phyloP scores from a whole-genome alignment of 495 filamentous ascomycete species.

The Parachaetomium inaequale region DNA sequence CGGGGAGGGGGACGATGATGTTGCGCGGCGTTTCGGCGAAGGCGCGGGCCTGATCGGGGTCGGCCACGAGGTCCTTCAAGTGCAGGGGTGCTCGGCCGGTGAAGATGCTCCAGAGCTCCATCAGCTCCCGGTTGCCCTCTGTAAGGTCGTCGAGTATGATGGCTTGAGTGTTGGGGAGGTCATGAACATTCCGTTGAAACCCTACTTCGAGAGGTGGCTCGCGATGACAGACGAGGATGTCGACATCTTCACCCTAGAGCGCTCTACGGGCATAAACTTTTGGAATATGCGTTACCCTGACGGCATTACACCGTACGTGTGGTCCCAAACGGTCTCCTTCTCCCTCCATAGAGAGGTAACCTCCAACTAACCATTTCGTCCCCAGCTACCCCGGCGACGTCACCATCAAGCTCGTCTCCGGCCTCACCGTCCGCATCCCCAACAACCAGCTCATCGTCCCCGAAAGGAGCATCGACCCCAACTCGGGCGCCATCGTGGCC shows the following conservation, averaged over 20 bases:
- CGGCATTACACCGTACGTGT: not conserved
- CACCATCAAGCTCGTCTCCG: not conserved
- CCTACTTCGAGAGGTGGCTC: not conserved
- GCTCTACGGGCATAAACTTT: not conserved
- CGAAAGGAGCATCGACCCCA: not conserved
- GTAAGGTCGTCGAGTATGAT: not conserved
- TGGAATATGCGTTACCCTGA: not conserved
- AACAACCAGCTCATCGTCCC: not conserved
- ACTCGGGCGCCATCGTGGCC: not conserved
- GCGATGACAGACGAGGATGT: not conserved
- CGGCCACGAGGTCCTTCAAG: not conserved
- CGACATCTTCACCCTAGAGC: not conserved
- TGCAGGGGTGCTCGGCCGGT: not conserved
- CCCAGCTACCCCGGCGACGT: not conserved
- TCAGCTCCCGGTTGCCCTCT: not conserved
- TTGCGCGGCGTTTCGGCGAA: not conserved
- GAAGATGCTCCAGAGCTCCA: not conserved
- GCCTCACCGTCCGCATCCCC: not conserved
- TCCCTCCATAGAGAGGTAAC: not conserved
- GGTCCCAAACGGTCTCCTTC: not conserved
- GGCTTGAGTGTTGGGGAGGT: not conserved
- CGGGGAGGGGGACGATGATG: slow-evolving; percentile 1
- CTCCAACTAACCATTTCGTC: not conserved
- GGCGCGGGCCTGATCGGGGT: not conserved
- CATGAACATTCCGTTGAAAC: not conserved